Evolutionary conservation across 768 basidiomycete genomes (phyloP), one percentile per base, ranked within the genome.

Genomic region (Pisolithus orientalis): DNA sequence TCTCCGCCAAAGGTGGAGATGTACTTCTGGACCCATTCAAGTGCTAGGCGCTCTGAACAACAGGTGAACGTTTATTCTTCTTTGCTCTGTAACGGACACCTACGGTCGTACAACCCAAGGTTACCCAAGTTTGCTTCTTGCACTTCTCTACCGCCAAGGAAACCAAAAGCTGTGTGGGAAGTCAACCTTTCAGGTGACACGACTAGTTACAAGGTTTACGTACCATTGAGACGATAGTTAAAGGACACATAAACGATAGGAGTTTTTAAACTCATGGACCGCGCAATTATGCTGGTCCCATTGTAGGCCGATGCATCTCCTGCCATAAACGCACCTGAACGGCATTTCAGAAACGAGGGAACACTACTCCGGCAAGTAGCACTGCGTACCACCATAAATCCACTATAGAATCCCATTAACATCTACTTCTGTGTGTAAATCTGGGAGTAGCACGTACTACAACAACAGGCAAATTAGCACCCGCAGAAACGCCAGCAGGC

Each of bases 21-120:
- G 54, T 77, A 70, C 53, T 70, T 64, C 42, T 74, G 69, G 2
- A 75, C 67, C 74, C 74, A 77, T 49, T 73, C 59, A 4, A 77
- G 59, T 3, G 71, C 73, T 21, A 67, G 57, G 8, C 67, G 59
- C 44, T 65, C 64, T 74, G 64, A 39, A 11, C 17, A 28, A 16
- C 16, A 9, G 14, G 21, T 51, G 24, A 43, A 10, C 25, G 24
- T 31, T 10, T 17, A 24, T 16, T 24, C 6, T 14, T n/a, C 14
- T 13, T 1, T 5, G 38, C 4, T 31, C 4, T 24, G 6, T 38
- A 29, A 13, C 17, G 39, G 10, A 27, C 9, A 44, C 59, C 42
- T 34, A 68, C 67, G 64, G 57, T 76, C 76, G 51, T 57, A 56
- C 16, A 77, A 57, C 16, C 75, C 75, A 6, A 73, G 59, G 52